Evolutionary conservation across 2,329 filamentous ascomycete genomes (phyloP).

Genomic region (Fusarium kyushuense): DNA sequence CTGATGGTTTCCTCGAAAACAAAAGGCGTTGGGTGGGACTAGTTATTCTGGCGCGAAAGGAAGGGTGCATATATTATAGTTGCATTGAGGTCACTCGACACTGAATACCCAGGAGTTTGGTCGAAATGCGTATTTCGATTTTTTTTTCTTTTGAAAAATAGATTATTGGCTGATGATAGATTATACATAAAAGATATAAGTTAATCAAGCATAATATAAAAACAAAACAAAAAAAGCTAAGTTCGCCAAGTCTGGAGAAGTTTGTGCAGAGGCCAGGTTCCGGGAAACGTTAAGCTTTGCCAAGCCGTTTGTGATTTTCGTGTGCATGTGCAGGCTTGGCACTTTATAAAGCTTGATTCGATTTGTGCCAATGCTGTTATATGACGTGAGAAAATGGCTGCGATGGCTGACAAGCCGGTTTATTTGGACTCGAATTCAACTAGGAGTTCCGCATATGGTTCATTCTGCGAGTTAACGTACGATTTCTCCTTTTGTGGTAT

Average conservation of each 20-base stretch:
- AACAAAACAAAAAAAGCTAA: conserved; percentile 8
- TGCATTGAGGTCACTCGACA: conserved; percentile 40
- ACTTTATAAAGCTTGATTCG: conserved; percentile 39
- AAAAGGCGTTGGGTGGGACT: conserved; percentile 36
- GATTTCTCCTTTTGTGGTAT: not conserved
- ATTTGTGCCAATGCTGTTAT: conserved; percentile 20
- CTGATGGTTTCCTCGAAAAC: conserved; percentile 26
- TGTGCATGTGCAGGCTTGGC: conserved; percentile 44
- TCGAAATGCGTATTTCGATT: conserved; percentile 2
- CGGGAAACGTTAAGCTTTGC: conserved; percentile 49
- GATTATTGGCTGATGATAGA: not conserved
- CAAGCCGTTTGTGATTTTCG: conserved; percentile 43
- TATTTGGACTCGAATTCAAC: not conserved
- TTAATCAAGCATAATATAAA: not conserved
- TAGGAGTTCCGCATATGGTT: not conserved
- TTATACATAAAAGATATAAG: not conserved
- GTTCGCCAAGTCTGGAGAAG: conserved; percentile 40
- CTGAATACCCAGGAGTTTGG: conserved; percentile 47
- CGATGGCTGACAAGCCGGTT: conserved; percentile 5
- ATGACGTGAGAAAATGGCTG: conserved; percentile 16
- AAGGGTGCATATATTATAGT: conserved; percentile 20
- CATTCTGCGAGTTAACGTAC: conserved; percentile 1
- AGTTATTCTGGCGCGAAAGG: conserved; percentile 24
- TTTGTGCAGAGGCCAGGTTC: conserved; percentile 35
- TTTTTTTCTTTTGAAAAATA: not conserved